A percentile compares a stretch with the other conserved stretches of the same genome.
These are phyloP conservation scores for Nakaseomyces kungkrabaensis DNA, from an alignment of 1,139 yeast species.

Conservation along the genomic window DNA sequence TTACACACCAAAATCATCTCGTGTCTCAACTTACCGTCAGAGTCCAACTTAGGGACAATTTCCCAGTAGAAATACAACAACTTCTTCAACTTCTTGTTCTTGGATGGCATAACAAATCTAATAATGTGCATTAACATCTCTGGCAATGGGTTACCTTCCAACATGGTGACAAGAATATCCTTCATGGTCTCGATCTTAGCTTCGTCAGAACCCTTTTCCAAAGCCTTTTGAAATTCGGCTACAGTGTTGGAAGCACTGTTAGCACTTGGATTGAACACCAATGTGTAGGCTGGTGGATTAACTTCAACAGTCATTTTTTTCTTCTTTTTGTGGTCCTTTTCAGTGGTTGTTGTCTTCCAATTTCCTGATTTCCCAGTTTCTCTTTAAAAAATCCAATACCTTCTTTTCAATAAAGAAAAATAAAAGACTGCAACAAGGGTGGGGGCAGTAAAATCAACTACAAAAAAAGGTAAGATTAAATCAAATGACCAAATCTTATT, in stretches of 20 bases:
- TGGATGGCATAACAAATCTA: slow-evolving; percentile 94
- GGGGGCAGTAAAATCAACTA: too few species aligned
- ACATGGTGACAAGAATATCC: slow-evolving; percentile 71
- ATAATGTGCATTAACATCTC: slow-evolving; percentile 93
- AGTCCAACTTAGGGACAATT: slow-evolving; percentile 84
- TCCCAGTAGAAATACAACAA: slow-evolving; percentile 96
- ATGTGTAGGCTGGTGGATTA: slow-evolving; percentile 46
- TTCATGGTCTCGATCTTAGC: slow-evolving; percentile 87
- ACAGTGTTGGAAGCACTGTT: slow-evolving; percentile 55
- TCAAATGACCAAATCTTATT: too few species aligned
- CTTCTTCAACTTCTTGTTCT: slow-evolving; percentile 82
- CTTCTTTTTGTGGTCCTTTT: not conserved
- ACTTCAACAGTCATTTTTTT: slow-evolving; percentile 12
- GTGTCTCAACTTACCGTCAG: slow-evolving; percentile 85
- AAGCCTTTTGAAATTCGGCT: slow-evolving; percentile 64
- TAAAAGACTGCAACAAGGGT: too few species aligned
- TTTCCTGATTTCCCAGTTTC: too few species aligned
- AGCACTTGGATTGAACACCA: slow-evolving; percentile 67
- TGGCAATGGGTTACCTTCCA: slow-evolving; percentile 93
- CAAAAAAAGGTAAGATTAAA: too few species aligned
- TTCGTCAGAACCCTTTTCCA: slow-evolving; percentile 87
- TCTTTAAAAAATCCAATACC: too few species aligned
- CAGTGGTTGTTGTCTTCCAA: too few species aligned
- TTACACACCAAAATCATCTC: slow-evolving; percentile 98
- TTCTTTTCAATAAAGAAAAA: too few species aligned